Conservation (phyloP, 495 filamentous ascomycete species). For the Glarea lozoyensis region DNA sequence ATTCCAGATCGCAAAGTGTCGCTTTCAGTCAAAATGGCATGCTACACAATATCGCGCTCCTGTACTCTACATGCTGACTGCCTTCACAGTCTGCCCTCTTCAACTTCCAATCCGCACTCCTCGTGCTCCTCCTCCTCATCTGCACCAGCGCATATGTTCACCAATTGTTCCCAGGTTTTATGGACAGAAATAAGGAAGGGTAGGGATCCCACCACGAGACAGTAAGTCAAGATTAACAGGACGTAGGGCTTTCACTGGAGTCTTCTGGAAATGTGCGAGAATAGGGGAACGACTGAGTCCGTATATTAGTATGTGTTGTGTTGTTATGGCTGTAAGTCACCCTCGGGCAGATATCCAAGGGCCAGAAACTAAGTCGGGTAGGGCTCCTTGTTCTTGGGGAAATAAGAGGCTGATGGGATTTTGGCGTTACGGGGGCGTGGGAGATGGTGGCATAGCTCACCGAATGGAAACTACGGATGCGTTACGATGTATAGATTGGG, state of each 20-base stretch:
- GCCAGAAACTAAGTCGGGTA: slow-evolving; percentile 4
- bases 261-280: slow-evolving; percentile 95
- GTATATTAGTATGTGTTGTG: slow-evolving; percentile 91
- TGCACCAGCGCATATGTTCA: slow-evolving; percentile 93
- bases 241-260: slow-evolving; percentile 36
- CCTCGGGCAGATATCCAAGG: no score
- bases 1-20: neutral
- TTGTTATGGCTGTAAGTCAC: slow-evolving; percentile 87
- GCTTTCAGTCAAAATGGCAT: neutral
- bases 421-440: slow-evolving; percentile 16
- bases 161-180: slow-evolving; percentile 79
- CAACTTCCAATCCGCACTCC: slow-evolving; percentile 91
- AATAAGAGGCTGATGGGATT: slow-evolving; percentile 2
- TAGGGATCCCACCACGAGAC: slow-evolving; percentile 25
- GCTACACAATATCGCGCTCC: neutral
- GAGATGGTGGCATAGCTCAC: neutral
- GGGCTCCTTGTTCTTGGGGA: slow-evolving; percentile 19
- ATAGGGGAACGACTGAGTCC: slow-evolving; percentile 91
- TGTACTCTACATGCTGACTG: slow-evolving; percentile 21
- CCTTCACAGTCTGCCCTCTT: slow-evolving; percentile 76
- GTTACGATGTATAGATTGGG: neutral
- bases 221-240: neutral
- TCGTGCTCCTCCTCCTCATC: slow-evolving; percentile 89
- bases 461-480: neutral
- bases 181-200: slow-evolving; percentile 90